These are phyloP conservation scores for Cyberlindnera lachancei DNA, from an alignment of 805 yeast genomes.

Conservation along the genomic window DNA sequence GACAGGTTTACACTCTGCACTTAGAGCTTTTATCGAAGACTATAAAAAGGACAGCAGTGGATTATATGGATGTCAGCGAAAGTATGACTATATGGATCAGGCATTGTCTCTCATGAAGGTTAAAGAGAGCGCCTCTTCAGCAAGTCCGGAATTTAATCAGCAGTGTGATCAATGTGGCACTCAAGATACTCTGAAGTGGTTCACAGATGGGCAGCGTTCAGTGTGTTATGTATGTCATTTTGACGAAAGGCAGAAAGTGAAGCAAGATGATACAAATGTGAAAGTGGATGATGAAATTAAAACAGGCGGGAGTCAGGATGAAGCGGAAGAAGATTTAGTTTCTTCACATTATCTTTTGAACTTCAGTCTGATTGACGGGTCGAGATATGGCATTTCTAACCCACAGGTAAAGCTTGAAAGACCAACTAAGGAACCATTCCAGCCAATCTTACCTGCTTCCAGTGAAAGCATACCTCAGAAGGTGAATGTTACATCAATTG, in stretches of 20 bases:
- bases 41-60: conserved; percentile 10
- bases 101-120: neutral
- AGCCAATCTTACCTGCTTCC: too few relatives aligned
- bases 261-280: neutral
- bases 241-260: neutral
- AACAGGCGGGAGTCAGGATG: neutral
- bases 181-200: conserved; percentile 14
- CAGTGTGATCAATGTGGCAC: conserved; percentile 4
- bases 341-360: too few relatives aligned
- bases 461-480: too few relatives aligned
- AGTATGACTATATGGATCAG: conserved; percentile 20
- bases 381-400: neutral
- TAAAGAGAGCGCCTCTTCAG: neutral
- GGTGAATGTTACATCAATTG: too few relatives aligned
- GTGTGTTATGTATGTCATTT: conserved; percentile 13
- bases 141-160: neutral
- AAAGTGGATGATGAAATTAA: conserved; percentile 2
- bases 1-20: conserved; percentile 7
- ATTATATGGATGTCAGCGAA: conserved; percentile 28
- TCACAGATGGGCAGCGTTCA: neutral
- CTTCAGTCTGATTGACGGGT: too few relatives aligned
- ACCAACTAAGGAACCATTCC: conserved; percentile 2
- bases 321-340: conserved; percentile 1
- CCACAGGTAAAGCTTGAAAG: neutral
- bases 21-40: conserved; percentile 17